These are phyloP conservation scores for Microdochium bolleyi DNA, from an alignment of 2,329 filamentous ascomycete genomes.

Conservation along the genomic window DNA sequence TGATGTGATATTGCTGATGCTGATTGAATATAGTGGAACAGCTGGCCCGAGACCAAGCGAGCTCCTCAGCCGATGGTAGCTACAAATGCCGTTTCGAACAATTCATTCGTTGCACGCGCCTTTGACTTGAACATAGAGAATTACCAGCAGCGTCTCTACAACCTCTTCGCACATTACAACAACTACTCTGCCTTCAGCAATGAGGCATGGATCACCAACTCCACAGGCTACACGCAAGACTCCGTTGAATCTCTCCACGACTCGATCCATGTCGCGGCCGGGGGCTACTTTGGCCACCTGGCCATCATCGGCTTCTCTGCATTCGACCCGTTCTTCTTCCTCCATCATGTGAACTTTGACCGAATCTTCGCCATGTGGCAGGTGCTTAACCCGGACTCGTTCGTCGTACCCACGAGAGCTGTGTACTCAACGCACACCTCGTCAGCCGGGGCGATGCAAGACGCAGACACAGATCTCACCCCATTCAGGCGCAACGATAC, in stretches of 20 bases:
- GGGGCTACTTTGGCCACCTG: slow-evolving; percentile 53
- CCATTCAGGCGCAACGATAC: slow-evolving; percentile 59
- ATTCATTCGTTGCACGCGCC: slow-evolving; percentile 43
- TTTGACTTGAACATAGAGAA: slow-evolving; percentile 44
- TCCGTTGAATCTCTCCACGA: slow-evolving; percentile 61
- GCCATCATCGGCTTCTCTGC: slow-evolving; percentile 63
- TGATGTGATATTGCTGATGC: background rate
- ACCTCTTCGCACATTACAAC: slow-evolving; percentile 58
- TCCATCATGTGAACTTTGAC: slow-evolving; percentile 72
- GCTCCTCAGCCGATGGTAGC: slow-evolving; percentile 34
- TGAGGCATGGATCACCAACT: slow-evolving; percentile 49
- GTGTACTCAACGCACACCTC: slow-evolving; percentile 55
- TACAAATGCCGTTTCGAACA: slow-evolving; percentile 45
- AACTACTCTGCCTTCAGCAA: slow-evolving; percentile 65
- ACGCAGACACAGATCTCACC: slow-evolving; percentile 48
- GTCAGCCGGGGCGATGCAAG: slow-evolving; percentile 41
- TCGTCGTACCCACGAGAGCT: slow-evolving; percentile 49
- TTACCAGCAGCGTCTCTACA: slow-evolving; percentile 57
- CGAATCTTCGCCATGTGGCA: slow-evolving; percentile 74
- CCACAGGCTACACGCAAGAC: slow-evolving; percentile 43
- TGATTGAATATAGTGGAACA: slow-evolving; percentile 37
- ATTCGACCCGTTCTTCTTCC: slow-evolving; percentile 73
- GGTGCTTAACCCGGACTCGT: slow-evolving; percentile 59
- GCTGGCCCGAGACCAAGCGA: slow-evolving; percentile 53
- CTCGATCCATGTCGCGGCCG: slow-evolving; percentile 48